Base-by-base conservation (phyloP, 257 asterid species). In the Buddleja alternifolia region DNA sequence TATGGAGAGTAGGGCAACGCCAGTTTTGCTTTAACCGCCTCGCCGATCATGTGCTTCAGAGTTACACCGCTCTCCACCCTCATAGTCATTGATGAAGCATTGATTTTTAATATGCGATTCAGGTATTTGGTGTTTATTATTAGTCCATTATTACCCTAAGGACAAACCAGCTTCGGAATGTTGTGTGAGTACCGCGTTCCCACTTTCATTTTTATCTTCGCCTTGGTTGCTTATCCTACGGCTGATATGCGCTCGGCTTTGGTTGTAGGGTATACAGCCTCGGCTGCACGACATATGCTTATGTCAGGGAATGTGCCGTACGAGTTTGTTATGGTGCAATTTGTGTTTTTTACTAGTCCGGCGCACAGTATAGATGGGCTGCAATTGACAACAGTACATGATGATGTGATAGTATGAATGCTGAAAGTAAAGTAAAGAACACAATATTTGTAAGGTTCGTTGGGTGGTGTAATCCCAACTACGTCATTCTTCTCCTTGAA, bases 11-110 rank as follows among this genome's bases (percentile, higher is more conserved):
- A 77, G 10, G 92, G 90, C 81, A 89, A 63, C 16, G 87, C 90
- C 78, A 89, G 11, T 0, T 59, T 57, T 4, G 57, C 81, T 37
- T 47, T 54, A 1, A 84, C 84, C 17, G 91, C 91, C 37, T 50
- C 83, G 3, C 32, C 11, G 25, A 84, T 78, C 40, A 86, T 76
- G 71, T 81, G 75, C 76, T 81, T 66, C 45, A 86, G 74, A 1
- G 83, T 82, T 60, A 79, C 79, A 14, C 96, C 96, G 23, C 88
- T 79, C 78, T 86, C 90, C 17, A 84, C 91, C 6, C 88, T 86
- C 19, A 84, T 66, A 0, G 82, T 86, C 84, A 75, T 74, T 23
- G 66, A 77, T 0, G 70, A 23, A 0, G 17, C 67, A 37, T 84
- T 60, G 1, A 83, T 37, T 4, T 17, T n/a, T 5, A 82, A 6